These are phyloP conservation scores for Litchi chinensis DNA, from an alignment of 345 rosid genomes.

Conservation along the genomic window DNA sequence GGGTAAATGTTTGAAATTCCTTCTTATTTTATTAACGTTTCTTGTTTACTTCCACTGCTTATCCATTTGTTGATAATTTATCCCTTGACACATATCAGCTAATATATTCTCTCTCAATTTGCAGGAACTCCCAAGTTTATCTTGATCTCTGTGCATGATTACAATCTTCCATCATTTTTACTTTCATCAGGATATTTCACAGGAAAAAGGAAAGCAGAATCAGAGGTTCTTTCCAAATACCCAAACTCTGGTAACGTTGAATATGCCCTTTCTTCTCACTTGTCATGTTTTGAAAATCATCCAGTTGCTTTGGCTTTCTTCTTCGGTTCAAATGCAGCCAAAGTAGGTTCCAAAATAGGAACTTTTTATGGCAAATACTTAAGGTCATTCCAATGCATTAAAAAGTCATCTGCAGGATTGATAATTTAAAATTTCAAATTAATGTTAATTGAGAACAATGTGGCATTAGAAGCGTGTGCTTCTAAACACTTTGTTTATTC, in stretches of 20 bases:
- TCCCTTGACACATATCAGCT: constrained; percentile 3
- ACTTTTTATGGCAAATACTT: not conserved
- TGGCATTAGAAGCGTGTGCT: not conserved
- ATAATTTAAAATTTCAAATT: not conserved
- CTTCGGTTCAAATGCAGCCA: not conserved
- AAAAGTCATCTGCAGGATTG: not conserved
- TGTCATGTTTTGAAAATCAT: not conserved
- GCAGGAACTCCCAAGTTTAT: constrained; percentile 84
- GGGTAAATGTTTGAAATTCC: not conserved
- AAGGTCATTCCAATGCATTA: not conserved
- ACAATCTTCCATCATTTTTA: constrained; percentile 85
- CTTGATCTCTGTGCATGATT: constrained; percentile 85
- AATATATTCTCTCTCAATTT: constrained; percentile 14
- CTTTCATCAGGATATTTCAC: constrained; percentile 82
- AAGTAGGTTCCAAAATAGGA: not conserved
- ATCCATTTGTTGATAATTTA: not conserved
- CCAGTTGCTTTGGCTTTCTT: not conserved
- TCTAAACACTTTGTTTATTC: not conserved
- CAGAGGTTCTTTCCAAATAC: constrained; percentile 85
- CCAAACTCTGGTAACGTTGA: constrained; percentile 70
- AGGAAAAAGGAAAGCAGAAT: constrained; percentile 85
- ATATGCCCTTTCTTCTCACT: not conserved
- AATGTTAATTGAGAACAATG: not conserved
- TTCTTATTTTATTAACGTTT: not conserved
- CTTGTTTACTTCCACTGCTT: not conserved